Conservation (phyloP, 139 green algal species). For the Chlamydomonas eustigma region DNA sequence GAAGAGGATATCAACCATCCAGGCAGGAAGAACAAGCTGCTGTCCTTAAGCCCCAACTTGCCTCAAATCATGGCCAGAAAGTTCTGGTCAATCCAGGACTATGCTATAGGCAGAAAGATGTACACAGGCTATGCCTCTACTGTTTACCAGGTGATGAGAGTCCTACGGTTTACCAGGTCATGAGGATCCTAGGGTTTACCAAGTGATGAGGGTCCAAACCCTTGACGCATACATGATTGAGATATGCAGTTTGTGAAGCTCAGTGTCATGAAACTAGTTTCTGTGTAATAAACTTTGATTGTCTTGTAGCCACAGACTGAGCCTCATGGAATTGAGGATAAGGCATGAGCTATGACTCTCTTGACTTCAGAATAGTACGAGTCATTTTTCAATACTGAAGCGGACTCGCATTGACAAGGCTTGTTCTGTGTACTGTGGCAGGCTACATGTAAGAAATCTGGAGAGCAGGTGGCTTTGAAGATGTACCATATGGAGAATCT, state of each 20-base stretch:
- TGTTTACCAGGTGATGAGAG: conserved; percentile 48
- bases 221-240: too few relatives aligned
- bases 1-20: background rate
- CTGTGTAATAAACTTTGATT: background rate
- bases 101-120: conserved; percentile 50
- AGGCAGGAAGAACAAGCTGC: conserved; percentile 21
- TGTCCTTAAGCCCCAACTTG: conserved; percentile 28
- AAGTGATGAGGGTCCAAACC: too few relatives aligned
- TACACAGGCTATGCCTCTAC: conserved; percentile 61
- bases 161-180: too few relatives aligned
- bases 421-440: conserved; percentile 9
- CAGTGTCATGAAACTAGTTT: too few relatives aligned
- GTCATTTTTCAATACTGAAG: background rate
- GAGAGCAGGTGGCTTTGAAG: conserved; percentile 44
- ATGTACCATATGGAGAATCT: conserved; percentile 54
- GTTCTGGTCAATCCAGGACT: conserved; percentile 45
- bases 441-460: conserved; percentile 44
- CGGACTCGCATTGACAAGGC: background rate
- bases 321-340: background rate
- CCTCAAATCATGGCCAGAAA: conserved; percentile 41
- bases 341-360: background rate
- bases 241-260: too few relatives aligned
- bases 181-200: too few relatives aligned
- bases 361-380: background rate
- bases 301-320: background rate